phyloP scores from a whole-genome alignment of 495 filamentous ascomycete species.

The Collariella sp. region DNA sequence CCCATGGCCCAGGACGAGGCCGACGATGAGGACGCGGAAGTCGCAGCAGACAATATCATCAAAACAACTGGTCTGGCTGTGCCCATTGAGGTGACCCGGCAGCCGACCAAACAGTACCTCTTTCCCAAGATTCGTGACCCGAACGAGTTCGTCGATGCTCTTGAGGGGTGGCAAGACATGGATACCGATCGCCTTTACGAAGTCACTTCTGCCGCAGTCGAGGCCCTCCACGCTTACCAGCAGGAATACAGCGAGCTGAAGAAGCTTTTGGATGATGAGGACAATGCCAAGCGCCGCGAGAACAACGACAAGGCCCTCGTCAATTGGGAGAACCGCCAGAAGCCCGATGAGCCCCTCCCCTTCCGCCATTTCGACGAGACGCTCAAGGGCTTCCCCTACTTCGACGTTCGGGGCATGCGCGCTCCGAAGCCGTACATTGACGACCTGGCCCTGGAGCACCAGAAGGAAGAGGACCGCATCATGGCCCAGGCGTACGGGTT shows the following conservation, averaged over 20 bases:
- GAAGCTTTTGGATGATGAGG: constrained; percentile 44
- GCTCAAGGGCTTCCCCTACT: constrained; percentile 27
- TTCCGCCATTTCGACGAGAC: constrained; percentile 24
- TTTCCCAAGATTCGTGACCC: constrained; percentile 33
- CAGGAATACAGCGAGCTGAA: constrained; percentile 55
- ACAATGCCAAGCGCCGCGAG: constrained; percentile 39
- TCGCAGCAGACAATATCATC: constrained; percentile 6
- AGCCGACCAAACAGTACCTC: constrained; percentile 19
- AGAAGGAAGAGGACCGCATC: constrained; percentile 35
- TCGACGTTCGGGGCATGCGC: constrained; percentile 33
- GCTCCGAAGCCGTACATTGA: constrained; percentile 30
- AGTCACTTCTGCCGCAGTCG: constrained; percentile 43
- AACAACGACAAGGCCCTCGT: constrained; percentile 28
- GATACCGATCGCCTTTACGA: constrained; percentile 44
- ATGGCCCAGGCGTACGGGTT: constrained; percentile 40
- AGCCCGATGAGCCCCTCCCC: constrained; percentile 21
- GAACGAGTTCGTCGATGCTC: constrained; percentile 25
- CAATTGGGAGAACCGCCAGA: constrained; percentile 30
- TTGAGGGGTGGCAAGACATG: constrained; percentile 31
- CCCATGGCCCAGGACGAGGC: constrained; percentile 13
- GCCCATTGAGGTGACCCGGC: constrained; percentile 21
- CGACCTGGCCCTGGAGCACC: constrained; percentile 26
- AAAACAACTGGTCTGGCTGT: constrained; percentile 6
- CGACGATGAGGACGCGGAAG: constrained; percentile 22
- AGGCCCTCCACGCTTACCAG: constrained; percentile 51